Conservation (phyloP, 2,329 filamentous ascomycete genomes). For the Colletotrichum costaricense region DNA sequence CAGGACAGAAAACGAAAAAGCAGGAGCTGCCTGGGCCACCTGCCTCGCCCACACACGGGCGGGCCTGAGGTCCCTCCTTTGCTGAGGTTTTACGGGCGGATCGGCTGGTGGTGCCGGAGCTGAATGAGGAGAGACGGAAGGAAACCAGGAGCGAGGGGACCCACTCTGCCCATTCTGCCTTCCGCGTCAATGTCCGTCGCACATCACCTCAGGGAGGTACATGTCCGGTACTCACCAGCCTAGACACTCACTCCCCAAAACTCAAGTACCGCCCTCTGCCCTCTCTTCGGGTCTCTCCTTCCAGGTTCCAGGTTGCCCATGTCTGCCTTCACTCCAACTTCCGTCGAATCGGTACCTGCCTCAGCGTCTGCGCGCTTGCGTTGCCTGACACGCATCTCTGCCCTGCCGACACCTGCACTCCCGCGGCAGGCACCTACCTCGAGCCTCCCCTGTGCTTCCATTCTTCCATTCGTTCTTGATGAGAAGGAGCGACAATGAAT, state of each 20-base stretch:
- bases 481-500: not conserved
- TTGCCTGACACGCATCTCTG: conserved; percentile 9
- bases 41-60: not conserved
- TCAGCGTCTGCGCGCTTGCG: conserved; percentile 23
- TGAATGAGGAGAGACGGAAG: conserved; percentile 26
- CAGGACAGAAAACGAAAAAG: not conserved
- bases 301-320: not conserved
- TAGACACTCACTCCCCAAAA: not conserved
- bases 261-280: not conserved
- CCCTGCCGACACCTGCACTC: not conserved
- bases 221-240: not conserved
- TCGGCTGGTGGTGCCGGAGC: conserved; percentile 37
- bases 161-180: conserved; percentile 21
- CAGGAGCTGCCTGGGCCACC: not conserved
- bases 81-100: conserved; percentile 32
- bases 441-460: too few species aligned
- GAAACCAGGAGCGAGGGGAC: conserved; percentile 15
- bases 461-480: too few species aligned
- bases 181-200: conserved; percentile 5
- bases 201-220: not conserved
- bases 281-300: not conserved
- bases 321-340: not conserved
- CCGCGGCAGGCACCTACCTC: not conserved
- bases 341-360: conserved; percentile 6
- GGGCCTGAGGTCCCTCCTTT: conserved; percentile 15